Percentiles rank a stretch among this genome's conserved stretches.
Conservation (phyloP, 257 asterid species). For the Lantana camara region DNA sequence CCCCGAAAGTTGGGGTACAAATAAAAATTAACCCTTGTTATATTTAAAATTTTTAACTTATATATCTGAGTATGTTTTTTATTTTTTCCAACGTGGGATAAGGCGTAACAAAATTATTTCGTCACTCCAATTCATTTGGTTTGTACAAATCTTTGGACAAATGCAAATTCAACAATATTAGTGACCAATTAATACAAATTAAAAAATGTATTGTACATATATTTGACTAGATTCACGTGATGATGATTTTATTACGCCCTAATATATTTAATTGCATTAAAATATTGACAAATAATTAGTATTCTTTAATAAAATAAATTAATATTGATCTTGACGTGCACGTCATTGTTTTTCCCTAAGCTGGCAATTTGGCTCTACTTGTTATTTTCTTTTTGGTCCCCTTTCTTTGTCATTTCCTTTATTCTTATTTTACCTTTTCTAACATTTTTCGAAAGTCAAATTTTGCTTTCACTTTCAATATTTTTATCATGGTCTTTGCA, state of each 20-base stretch:
- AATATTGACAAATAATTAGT: neutral
- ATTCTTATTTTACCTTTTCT: neutral
- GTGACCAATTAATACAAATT: too few species aligned
- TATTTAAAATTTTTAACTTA: too few species aligned
- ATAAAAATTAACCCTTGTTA: too few species aligned
- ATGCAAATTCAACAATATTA: too few species aligned
- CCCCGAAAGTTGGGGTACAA: too few species aligned
- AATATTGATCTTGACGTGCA: conserved; percentile 22
- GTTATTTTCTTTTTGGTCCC: neutral
- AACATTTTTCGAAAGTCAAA: conserved; percentile 1
- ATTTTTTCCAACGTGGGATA: too few species aligned
- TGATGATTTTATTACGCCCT: conserved; percentile 13
- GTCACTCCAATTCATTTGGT: too few species aligned
- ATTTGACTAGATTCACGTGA: neutral
- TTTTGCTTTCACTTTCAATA: conserved; percentile 9
- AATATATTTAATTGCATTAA: neutral
- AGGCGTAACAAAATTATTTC: too few species aligned
- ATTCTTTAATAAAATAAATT: neutral
- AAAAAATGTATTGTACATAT: too few species aligned
- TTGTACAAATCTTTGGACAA: too few species aligned
- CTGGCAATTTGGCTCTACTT: conserved; percentile 14
- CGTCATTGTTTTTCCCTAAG: neutral
- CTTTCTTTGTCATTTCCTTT: neutral
- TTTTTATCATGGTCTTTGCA: neutral
- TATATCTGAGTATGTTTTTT: too few species aligned